Evolutionary conservation across 2,329 filamentous ascomycete genomes (phyloP).

Genomic region (Zymoseptoria brevis): DNA sequence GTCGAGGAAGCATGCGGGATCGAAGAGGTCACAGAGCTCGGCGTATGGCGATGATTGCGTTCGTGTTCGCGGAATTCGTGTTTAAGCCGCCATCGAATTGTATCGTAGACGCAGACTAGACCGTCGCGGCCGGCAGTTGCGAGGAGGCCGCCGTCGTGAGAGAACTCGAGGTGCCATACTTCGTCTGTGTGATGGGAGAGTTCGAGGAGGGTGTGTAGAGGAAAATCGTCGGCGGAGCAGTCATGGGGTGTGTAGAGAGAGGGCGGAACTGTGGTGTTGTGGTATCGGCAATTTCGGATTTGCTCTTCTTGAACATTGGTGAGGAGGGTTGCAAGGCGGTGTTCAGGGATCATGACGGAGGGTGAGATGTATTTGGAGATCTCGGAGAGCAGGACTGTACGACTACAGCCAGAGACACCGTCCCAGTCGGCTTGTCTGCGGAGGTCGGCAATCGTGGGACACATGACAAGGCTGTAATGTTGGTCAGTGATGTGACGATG

Average conservation of each 20-base stretch:
- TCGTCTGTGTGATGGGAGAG: conserved; percentile 69
- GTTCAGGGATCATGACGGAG: conserved; percentile 92
- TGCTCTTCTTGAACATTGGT: conserved; percentile 78
- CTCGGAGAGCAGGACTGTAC: conserved; percentile 66
- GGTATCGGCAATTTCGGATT: conserved; percentile 76
- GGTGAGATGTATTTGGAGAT: conserved; percentile 88
- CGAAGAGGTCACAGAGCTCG: conserved; percentile 6
- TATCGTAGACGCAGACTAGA: conserved; percentile 74
- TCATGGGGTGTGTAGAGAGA: conserved; percentile 84
- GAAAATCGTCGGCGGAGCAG: conserved; percentile 75
- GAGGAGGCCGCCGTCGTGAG: conserved; percentile 72
- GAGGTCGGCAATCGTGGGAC: conserved; percentile 66
- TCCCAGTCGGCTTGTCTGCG: conserved; percentile 76
- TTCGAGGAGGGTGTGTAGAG: conserved; percentile 61
- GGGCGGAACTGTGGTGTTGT: conserved; percentile 69
- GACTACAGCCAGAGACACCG: conserved; percentile 66
- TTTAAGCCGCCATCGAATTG: conserved; percentile 57
- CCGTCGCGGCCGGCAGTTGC: conserved; percentile 74
- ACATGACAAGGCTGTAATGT: conserved; percentile 70
- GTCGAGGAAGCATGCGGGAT: conserved; percentile 6
- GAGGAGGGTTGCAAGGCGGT: conserved; percentile 72
- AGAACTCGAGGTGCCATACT: conserved; percentile 88
- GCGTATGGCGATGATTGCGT: conserved; percentile 6
- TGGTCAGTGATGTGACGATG: conserved; percentile 10
- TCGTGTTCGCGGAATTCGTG: conserved; percentile 36